Conservation (phyloP, 495 filamentous ascomycete genomes). For the Annulohypoxylon moriforme region DNA sequence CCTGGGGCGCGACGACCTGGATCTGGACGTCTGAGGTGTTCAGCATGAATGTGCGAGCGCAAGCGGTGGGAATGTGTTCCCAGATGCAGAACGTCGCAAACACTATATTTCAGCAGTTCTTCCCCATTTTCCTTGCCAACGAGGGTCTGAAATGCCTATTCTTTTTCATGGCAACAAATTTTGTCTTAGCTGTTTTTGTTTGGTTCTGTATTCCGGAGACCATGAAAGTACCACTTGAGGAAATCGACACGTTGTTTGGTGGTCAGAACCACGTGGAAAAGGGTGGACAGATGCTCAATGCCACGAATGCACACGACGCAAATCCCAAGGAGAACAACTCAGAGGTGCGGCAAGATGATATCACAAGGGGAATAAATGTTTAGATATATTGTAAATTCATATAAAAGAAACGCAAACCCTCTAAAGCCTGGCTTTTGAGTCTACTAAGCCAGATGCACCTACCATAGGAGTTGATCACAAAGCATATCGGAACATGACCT, state of each 20-base stretch:
- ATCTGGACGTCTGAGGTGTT: constrained; percentile 76
- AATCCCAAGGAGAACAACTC: constrained; percentile 16
- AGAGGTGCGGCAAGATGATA: constrained; percentile 16
- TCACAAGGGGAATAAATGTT: constrained; percentile 8
- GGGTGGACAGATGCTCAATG: constrained; percentile 53
- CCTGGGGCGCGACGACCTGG: constrained; percentile 75
- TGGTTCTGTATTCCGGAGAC: constrained; percentile 75
- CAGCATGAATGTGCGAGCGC: constrained; percentile 73
- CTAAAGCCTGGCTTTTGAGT: background rate
- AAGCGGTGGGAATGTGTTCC: constrained; percentile 75
- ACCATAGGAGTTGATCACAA: constrained; percentile 2
- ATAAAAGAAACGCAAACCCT: background rate
- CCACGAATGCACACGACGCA: constrained; percentile 15
- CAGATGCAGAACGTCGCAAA: constrained; percentile 76
- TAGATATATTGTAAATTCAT: background rate
- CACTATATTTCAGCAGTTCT: constrained; percentile 73
- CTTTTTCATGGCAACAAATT: constrained; percentile 60
- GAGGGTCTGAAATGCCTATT: constrained; percentile 62
- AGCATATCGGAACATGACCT: constrained; percentile 44
- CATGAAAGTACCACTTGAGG: constrained; percentile 71
- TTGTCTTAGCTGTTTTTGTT: constrained; percentile 69
- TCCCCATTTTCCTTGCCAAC: constrained; percentile 71
- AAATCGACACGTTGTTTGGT: constrained; percentile 71
- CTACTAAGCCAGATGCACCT: background rate
- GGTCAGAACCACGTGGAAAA: constrained; percentile 68